Evolutionary conservation across 306 rosid species (phyloP), one percentile per base, ranked within the genome.

Genomic region (Carpinus viminea): DNA sequence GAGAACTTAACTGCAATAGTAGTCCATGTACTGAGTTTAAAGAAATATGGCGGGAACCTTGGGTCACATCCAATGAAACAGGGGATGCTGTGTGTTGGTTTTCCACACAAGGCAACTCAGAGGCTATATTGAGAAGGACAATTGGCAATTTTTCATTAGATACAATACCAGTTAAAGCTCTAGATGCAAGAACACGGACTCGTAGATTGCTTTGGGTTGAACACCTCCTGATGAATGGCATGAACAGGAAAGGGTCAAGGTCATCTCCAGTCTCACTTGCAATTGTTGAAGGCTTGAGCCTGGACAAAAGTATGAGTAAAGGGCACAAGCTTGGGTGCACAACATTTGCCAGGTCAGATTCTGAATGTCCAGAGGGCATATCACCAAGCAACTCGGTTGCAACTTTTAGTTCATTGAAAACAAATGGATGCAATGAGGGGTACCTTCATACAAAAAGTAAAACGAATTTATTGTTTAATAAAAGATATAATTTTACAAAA

Each of bases 261-360:
- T 87, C 93, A 74, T 95, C 99, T 79, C 96, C 97, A 50, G 76
- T 85, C 83, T 92, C 98, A 82, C 97, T 85, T 80, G 96, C 95
- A 68, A 93, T 82, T 68, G 97, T 91, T 79, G 98, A 92, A 77
- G 98, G 98, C 87, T 90, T 91, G 69, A 95, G 93, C 91, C 98
- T 88, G 52, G 97, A 89, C 74, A 95, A 81, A 77, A 95, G 91
- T 78, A 92, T 95, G 68, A 95, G 87, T 72, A 92, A 82, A n/a
- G 98, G 98, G 83, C 86, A 95, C 92, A 95, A 80, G 83, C 98
- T 95, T 65, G 98, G 98, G 86, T 95, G 98, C 86, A 95, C 91
- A 84, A 85, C 87, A 77, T 85, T 91, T 84, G 92, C 93, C 73
- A 80, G 76, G 85, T 80, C 83, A 76, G 83, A 85, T 81, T 83